These are phyloP conservation scores for Sanghuangporus sanghuang DNA, from an alignment of 1,284 basidiomycete species.

Conservation along the genomic window DNA sequence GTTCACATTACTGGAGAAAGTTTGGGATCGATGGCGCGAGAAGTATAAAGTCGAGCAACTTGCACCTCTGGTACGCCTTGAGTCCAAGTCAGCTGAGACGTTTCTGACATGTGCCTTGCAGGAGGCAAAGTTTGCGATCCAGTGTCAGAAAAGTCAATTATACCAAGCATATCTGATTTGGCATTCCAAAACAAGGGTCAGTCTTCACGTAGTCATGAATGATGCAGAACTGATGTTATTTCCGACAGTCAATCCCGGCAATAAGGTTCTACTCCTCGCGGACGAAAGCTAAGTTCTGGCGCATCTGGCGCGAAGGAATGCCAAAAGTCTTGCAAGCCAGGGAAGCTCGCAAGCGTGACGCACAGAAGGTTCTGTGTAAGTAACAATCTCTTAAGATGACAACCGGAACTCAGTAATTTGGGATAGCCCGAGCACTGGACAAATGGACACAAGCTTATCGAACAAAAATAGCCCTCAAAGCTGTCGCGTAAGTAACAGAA, in stretches of 20 bases:
- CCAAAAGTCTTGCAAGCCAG: constrained; percentile 61
- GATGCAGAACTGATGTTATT: constrained; percentile 19
- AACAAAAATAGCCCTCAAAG: constrained; percentile 68
- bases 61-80: constrained; percentile 51
- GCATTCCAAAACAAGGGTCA: constrained; percentile 67
- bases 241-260: constrained; percentile 63
- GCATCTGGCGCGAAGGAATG: constrained; percentile 61
- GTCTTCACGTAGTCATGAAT: background rate
- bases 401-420: background rate
- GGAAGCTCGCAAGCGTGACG: constrained; percentile 58
- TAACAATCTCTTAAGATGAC: constrained; percentile 16
- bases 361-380: constrained; percentile 53
- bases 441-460: constrained; percentile 63
- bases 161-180: constrained; percentile 66
- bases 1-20: constrained; percentile 39
- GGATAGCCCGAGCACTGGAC: constrained; percentile 49
- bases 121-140: constrained; percentile 57
- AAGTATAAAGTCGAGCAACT: constrained; percentile 57
- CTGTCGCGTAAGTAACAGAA: constrained; percentile 59
- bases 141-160: constrained; percentile 53
- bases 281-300: constrained; percentile 56
- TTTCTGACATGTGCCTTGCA: constrained; percentile 25
- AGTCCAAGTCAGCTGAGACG: background rate
- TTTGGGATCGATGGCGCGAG: constrained; percentile 77
- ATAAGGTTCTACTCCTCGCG: constrained; percentile 63